Evolutionary conservation across 192 early-diverging fungal species (phyloP), one percentile per base, ranked within the genome.

Genomic region (Linnemannia elongata): DNA sequence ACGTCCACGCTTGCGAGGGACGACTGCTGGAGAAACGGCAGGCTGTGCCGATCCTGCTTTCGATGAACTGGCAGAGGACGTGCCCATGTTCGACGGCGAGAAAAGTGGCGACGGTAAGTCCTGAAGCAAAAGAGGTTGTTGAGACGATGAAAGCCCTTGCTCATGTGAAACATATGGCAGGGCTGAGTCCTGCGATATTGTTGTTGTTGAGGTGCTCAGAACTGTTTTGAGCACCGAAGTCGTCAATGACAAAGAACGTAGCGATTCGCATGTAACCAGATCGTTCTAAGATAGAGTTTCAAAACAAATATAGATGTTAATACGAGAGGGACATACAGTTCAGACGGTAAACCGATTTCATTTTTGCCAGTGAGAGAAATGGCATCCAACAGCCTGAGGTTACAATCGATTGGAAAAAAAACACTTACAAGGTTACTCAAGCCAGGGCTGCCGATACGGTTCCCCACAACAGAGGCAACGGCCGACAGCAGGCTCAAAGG

Each of bases 361-460:
- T 52, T 18, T 18, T 22, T 52, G 17, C 44, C 9, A 45, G 18
- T 52, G 18, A 18, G 49, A 52, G 18, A 3, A 6, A 39, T 39
- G 38, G 5, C 15, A 52, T 22, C 49, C 15, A 66, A 33, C 60
- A 66, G 30, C 18, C 49, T 52, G 44, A n/a, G 27, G 10, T 15
- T 27, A 15, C 10, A 30, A 30, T 27, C 44, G 44, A 10, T 15
- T 45, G 44, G 47, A 55, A 60, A 66, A 66, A 63, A 30, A 52
- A 18, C 18, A 33, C 60, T 66, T 66, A 66, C 60, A 66, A 66
- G 60, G 60, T 66, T 66, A 66, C 60, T 15, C 60, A 66, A 33
- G 30, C 60, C 60, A 33, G 60, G 60, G 35, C 30, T 66, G 27
- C 60, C 60, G 60, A 66, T 66, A 33, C 30, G 60, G 60, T 66